phyloP scores from a whole-genome alignment of 2,329 filamentous ascomycete species.

The Pseudocercospora fijiensis region DNA sequence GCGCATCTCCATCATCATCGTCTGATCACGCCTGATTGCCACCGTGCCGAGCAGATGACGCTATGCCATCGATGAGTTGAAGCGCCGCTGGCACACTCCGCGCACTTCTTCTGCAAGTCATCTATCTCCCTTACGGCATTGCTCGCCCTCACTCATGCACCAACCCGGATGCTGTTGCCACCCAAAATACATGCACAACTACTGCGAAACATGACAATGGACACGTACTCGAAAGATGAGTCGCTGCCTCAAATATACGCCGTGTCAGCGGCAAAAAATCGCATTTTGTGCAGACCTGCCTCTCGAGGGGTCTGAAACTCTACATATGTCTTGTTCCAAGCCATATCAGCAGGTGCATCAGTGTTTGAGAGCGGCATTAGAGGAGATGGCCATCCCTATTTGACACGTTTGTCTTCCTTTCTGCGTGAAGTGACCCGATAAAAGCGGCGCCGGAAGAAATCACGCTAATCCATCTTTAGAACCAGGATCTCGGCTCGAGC shows the following conservation, averaged over 20 bases:
- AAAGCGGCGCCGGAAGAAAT: not conserved
- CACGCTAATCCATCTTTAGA: not conserved
- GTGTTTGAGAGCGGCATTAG: constrained; percentile 12
- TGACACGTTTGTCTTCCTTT: not conserved
- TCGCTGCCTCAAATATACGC: not conserved
- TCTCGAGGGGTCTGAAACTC: constrained; percentile 1
- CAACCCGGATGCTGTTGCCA: too few species aligned
- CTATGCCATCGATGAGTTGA: not conserved
- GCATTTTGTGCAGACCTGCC: not conserved
- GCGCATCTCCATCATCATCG: not conserved
- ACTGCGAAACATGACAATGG: not conserved
- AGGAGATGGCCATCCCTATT: not conserved
- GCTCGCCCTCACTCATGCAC: not conserved
- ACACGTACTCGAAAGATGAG: not conserved
- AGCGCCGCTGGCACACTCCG: not conserved
- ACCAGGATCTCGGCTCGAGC: not conserved
- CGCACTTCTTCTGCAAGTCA: too few species aligned
- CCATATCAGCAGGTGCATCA: constrained; percentile 17
- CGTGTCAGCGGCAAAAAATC: not conserved
- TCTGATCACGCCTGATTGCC: not conserved
- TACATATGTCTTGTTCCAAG: not conserved
- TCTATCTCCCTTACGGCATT: too few species aligned
- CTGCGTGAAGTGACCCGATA: not conserved
- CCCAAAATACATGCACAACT: not conserved
- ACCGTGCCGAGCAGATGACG: constrained; percentile 3